Percentiles rank a stretch among this genome's conserved stretches.
Evolutionary conservation across 2,329 filamentous ascomycete species (phyloP).

Genomic region (Neofusicoccum sp.): DNA sequence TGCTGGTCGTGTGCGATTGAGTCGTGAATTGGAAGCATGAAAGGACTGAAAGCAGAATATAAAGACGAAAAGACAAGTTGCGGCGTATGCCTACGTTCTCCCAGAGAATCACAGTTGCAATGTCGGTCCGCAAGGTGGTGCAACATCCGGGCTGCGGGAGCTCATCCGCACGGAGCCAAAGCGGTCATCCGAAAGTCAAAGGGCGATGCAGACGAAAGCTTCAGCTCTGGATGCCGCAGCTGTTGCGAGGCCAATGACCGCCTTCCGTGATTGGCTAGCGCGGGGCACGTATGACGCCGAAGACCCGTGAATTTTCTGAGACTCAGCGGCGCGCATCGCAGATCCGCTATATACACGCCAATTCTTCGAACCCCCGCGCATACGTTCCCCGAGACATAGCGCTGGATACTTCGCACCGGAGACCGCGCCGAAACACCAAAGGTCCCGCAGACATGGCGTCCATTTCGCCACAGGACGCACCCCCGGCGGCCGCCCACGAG

Average conservation of each 20-base stretch:
- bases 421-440: background rate
- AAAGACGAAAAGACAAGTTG: no score
- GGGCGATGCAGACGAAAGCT: no score
- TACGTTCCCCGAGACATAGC: background rate
- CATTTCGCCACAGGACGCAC: background rate
- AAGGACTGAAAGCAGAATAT: no score
- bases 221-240: no score
- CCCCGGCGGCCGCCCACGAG: constrained; percentile 15
- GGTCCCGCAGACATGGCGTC: constrained; percentile 3
- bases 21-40: no score
- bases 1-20: no score
- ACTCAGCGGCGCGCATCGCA: background rate
- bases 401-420: background rate
- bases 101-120: no score
- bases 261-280: constrained; percentile 12
- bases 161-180: no score
- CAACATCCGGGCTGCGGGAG: no score
- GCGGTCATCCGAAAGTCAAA: no score
- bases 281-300: constrained; percentile 18
- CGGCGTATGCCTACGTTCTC: no score
- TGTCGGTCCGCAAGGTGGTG: no score
- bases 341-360: background rate
- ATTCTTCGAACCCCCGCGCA: background rate
- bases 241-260: background rate
- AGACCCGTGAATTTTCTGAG: constrained; percentile 20